Base-by-base conservation (phyloP, 1,139 yeast genomes). In the Tardiomyces blankii region DNA sequence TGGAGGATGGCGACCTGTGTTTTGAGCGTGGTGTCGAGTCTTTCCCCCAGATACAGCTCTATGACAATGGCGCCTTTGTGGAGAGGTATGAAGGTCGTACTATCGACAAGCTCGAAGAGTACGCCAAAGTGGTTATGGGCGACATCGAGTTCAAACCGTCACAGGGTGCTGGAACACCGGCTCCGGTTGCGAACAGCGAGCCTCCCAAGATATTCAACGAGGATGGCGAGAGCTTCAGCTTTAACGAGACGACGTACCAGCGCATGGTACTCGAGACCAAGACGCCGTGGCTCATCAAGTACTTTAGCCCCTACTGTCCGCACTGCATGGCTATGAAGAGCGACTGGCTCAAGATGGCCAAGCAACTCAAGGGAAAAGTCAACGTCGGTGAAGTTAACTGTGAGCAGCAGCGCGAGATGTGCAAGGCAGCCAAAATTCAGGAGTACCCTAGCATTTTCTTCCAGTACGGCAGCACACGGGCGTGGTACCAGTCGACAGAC, bases 361-460 rank as follows among this genome's bases (percentile, higher is more conserved):
- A 45, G 13, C 45, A 52, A 42, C 53, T 61, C 47, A 52, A 57
- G 45, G 64, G 65, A 21, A 46, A 49, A 44, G 52, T 69, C 43
- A 66, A 68, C 44, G 59, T 69, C 18, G 74, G 69, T 6, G 68
- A 66, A 32, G 64, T 69, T 41, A 64, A 69, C 54, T 69, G 74
- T 46, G 68, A 66, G 41, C 55, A 49, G 21, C 56, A 65, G 41
- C 44, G 51, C 14, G 49, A 55, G 32, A 51, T 67, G 13, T 69
- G 74, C 52, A 53, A 56, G 13, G 62, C 57, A 11, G 61, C 59
- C 16, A 60, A 59, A 13, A 51, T 64, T 9, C 47, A 43, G 18
- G 52, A 52, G 18, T 58, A 54, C 45, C 73, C 73, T 1, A 52
- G 60, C 7, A 50, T 68, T 14, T 51, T 54, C 47, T 61, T 55